Evolutionary conservation across 2,329 filamentous ascomycete genomes (phyloP).

Genomic region (Hymenoscyphus scutula): DNA sequence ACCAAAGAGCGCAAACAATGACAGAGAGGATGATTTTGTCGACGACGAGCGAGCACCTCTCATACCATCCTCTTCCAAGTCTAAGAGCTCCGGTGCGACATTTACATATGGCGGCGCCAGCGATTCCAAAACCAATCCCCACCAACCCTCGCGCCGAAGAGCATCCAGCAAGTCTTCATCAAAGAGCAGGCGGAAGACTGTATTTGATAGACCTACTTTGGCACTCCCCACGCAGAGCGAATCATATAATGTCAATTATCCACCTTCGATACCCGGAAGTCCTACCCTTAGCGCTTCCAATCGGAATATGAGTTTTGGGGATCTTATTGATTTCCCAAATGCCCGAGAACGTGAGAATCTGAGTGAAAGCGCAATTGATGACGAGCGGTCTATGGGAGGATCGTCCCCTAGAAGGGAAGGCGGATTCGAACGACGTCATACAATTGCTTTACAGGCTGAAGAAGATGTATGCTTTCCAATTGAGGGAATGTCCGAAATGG

Average conservation of each 20-base stretch:
- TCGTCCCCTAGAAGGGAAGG: conserved; percentile 29
- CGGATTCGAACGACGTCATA: conserved; percentile 47
- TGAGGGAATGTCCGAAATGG: conserved; percentile 74
- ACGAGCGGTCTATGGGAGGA: conserved; percentile 29
- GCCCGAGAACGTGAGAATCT: conserved; percentile 20
- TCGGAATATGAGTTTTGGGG: conserved; percentile 59
- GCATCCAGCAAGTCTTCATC: conserved; percentile 43
- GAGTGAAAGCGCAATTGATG: conserved; percentile 33
- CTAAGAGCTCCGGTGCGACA: conserved; percentile 31
- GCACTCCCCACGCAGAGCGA: conserved; percentile 33
- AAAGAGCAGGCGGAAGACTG: conserved; percentile 39
- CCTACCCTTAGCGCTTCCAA: conserved; percentile 51
- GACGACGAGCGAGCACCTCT: conserved; percentile 54
- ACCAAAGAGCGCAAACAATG: conserved; percentile 38
- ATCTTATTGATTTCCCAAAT: conserved; percentile 62
- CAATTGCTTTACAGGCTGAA: conserved; percentile 63
- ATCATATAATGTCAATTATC: conserved; percentile 64
- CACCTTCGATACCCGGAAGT: conserved; percentile 64
- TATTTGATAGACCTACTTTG: conserved; percentile 31
- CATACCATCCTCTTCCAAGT: conserved; percentile 44
- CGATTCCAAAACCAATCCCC: background rate
- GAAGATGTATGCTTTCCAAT: conserved; percentile 92
- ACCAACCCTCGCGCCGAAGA: conserved; percentile 37
- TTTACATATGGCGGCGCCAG: conserved; percentile 21
- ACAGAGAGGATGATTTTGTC: conserved; percentile 51